These are phyloP conservation scores for Tricholoma hemisulphureum DNA, from an alignment of 768 basidiomycete species.

Conservation along the genomic window DNA sequence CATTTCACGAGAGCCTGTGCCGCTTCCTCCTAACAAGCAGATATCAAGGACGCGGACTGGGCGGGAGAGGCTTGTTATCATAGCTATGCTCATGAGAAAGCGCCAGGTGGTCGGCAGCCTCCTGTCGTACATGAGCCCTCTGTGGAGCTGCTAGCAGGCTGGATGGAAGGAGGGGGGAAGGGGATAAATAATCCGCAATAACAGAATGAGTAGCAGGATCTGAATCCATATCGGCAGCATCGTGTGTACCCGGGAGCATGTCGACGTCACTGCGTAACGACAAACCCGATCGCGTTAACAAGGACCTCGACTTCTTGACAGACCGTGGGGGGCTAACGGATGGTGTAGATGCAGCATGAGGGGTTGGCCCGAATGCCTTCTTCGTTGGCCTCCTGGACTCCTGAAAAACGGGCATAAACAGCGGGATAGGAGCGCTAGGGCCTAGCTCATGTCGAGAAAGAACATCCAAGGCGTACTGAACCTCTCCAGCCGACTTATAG, in stretches of 20 bases:
- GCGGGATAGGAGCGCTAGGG: slow-evolving; percentile 16
- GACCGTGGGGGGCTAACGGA: neutral
- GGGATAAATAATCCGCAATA: slow-evolving; percentile 5
- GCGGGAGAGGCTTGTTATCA: neutral
- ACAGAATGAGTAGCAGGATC: slow-evolving; percentile 5
- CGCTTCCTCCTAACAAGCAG: neutral
- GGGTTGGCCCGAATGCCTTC: slow-evolving; percentile 10
- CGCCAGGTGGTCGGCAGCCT: neutral
- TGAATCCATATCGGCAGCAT: neutral
- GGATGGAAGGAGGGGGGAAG: slow-evolving; percentile 2
- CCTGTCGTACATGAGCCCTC: slow-evolving; percentile 1
- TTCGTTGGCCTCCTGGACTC: slow-evolving; percentile 6
- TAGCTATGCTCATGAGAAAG: neutral
- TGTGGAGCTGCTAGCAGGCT: slow-evolving; percentile 1
- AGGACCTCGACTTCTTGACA: slow-evolving; percentile 6
- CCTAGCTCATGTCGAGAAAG: slow-evolving; percentile 15
- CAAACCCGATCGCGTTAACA: neutral
- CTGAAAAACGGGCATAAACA: slow-evolving; percentile 18
- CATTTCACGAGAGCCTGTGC: too few species aligned
- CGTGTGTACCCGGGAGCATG: neutral
- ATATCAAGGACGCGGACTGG: neutral
- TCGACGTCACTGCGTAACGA: slow-evolving; percentile 1
- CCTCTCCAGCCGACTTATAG: slow-evolving; percentile 17
- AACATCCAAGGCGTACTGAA: slow-evolving; percentile 18
- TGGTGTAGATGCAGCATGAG: slow-evolving; percentile 6